phyloP scores from a whole-genome alignment of 2,329 filamentous ascomycete genomes.

The Alternaria consortialis region DNA sequence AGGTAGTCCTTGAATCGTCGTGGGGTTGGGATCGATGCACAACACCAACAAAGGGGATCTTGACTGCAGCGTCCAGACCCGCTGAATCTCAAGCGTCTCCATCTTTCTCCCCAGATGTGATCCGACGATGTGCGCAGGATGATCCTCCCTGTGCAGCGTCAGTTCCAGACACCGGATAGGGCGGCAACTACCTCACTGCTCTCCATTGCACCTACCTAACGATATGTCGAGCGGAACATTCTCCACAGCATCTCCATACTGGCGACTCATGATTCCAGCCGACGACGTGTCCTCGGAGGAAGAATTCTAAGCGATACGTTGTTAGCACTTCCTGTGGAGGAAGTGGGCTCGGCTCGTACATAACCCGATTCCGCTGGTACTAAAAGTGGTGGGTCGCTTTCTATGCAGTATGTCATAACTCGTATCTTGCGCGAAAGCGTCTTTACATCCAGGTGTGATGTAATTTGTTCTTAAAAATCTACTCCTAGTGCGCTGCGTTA shows the following conservation, averaged over 20 bases:
- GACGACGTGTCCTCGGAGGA: constrained; percentile 20
- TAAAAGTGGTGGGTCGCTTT: constrained; percentile 11
- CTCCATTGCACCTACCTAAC: not conserved
- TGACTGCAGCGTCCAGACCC: constrained; percentile 16
- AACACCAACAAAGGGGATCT: constrained; percentile 8
- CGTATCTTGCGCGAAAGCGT: not conserved
- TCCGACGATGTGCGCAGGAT: constrained; percentile 11
- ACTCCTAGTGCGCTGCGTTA: not conserved
- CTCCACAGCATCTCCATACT: constrained; percentile 10
- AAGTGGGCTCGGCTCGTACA: constrained; percentile 7
- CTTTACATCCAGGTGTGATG: not conserved
- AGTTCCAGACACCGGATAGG: constrained; percentile 2
- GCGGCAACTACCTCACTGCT: not conserved
- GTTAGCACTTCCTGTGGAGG: constrained; percentile 7
- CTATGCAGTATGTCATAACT: constrained; percentile 18
- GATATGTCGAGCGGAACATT: constrained; percentile 2
- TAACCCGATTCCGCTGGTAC: constrained; percentile 8
- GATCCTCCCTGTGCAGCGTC: constrained; percentile 7
- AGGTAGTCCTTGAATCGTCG: constrained; percentile 14
- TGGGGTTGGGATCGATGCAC: constrained; percentile 15
- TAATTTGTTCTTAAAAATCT: not conserved
- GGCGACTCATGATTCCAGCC: constrained; percentile 1
- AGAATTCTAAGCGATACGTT: constrained; percentile 14
- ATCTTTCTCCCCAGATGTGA: constrained; percentile 19
- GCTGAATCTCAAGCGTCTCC: constrained; percentile 17